Evolutionary conservation across 1,284 basidiomycete genomes (phyloP).

Genomic region (Ceratobasidium papillatum): DNA sequence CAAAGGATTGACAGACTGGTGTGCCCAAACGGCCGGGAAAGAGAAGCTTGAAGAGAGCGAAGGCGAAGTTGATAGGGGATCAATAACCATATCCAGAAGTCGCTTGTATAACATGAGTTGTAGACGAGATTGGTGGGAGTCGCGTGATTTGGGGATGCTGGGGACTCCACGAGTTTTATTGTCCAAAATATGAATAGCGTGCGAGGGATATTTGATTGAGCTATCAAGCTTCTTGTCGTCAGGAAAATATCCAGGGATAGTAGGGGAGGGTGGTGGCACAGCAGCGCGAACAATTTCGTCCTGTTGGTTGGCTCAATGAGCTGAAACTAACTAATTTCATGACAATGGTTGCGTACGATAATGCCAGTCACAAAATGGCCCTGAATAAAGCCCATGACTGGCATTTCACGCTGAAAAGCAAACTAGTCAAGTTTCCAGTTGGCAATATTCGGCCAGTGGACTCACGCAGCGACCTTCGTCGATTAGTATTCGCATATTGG

Average conservation of each 20-base stretch:
- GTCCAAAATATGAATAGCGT: constrained; percentile 68
- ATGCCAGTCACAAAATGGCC: constrained; percentile 67
- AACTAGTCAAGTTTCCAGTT: background rate
- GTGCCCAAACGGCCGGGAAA: constrained; percentile 66
- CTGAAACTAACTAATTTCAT: background rate
- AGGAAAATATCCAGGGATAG: constrained; percentile 14
- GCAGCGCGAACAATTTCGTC: constrained; percentile 59
- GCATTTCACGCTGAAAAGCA: constrained; percentile 68
- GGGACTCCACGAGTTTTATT: constrained; percentile 74
- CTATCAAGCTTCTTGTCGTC: constrained; percentile 1
- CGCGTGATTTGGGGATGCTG: constrained; percentile 67
- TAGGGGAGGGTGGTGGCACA: background rate
- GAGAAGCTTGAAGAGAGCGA: constrained; percentile 50
- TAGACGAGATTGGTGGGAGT: constrained; percentile 70
- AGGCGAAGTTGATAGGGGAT: constrained; percentile 47
- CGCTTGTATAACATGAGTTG: constrained; percentile 88
- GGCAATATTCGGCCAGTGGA: background rate
- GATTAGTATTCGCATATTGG: constrained; percentile 61
- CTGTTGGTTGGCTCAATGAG: constrained; percentile 50
- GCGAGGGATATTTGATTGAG: constrained; percentile 39
- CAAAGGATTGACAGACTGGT: constrained; percentile 59
- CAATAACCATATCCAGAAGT: constrained; percentile 66
- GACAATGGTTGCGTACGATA: constrained; percentile 60
- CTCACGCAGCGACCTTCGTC: constrained; percentile 60
- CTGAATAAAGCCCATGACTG: constrained; percentile 72